phyloP scores from a whole-genome alignment of 352 stramenopile genomes.

The Discostella stelligera region DNA sequence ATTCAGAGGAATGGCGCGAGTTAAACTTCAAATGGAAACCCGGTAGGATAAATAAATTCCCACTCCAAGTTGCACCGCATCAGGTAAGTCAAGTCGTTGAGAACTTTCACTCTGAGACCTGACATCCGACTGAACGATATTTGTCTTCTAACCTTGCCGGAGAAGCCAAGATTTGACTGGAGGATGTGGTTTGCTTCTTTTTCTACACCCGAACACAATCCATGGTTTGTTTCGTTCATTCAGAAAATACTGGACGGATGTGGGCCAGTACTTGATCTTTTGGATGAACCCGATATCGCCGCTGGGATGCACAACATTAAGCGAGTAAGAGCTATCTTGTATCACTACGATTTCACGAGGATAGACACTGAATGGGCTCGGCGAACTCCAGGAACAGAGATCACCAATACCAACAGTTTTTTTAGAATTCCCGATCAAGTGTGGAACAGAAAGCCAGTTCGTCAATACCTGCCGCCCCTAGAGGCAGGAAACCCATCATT shows the following conservation, averaged over 20 bases:
- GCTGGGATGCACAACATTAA: slow-evolving; percentile 27
- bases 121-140: no score
- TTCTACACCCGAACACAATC: slow-evolving; percentile 82
- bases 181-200: slow-evolving; percentile 92
- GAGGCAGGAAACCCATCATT: slow-evolving; percentile 30
- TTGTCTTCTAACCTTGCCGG: no score
- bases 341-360: slow-evolving; percentile 88
- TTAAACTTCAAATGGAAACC: slow-evolving; percentile 89
- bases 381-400: slow-evolving; percentile 60
- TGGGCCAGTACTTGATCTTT: slow-evolving; percentile 75
- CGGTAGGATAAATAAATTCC: slow-evolving; percentile 55
- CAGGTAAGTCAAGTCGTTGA: slow-evolving; percentile 19
- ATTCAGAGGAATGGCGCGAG: slow-evolving; percentile 71
- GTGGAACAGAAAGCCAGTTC: slow-evolving; percentile 30
- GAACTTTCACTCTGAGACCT: no score
- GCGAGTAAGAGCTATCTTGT: slow-evolving; percentile 76
- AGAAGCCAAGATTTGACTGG: slow-evolving; percentile 86
- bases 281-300: slow-evolving; percentile 68
- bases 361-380: slow-evolving; percentile 79
- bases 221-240: slow-evolving; percentile 88
- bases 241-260: slow-evolving; percentile 85
- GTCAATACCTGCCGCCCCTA: slow-evolving; percentile 35
- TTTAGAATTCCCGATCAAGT: slow-evolving; percentile 24
- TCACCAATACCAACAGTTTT: slow-evolving; percentile 10
- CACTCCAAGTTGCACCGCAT: slow-evolving; percentile 70